Evolutionary conservation across 2,329 filamentous ascomycete genomes (phyloP).

Genomic region (Colletotrichum sp.): DNA sequence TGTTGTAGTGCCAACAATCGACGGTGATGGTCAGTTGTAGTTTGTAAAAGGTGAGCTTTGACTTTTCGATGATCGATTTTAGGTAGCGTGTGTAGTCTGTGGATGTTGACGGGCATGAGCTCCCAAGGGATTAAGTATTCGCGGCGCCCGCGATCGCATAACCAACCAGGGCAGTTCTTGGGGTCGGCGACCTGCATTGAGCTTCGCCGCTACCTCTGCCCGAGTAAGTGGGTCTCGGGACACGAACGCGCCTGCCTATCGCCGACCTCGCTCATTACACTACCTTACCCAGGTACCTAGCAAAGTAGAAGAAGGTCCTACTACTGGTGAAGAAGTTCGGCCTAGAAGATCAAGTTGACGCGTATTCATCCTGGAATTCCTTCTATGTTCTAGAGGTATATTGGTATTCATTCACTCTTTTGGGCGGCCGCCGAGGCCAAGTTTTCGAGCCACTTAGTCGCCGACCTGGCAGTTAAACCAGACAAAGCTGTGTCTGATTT

Average conservation of each 20-base stretch:
- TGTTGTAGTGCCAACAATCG: not conserved
- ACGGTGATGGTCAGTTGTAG: not conserved
- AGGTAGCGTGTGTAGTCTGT: not conserved
- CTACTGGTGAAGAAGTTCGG: not conserved
- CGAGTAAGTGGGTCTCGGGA: conserved; percentile 2
- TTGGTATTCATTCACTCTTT: not conserved
- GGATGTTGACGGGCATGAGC: not conserved
- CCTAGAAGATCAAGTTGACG: not conserved
- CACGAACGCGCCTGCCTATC: not conserved
- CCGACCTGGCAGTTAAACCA: not conserved
- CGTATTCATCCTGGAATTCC: not conserved
- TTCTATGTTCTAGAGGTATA: not conserved
- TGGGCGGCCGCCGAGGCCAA: not conserved
- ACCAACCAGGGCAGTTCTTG: not conserved
- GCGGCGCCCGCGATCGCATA: conserved; percentile 6
- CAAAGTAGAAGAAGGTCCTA: not conserved
- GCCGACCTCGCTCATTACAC: conserved; percentile 11
- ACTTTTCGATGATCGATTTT: not conserved
- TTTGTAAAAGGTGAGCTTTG: not conserved
- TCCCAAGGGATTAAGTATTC: conserved; percentile 13
- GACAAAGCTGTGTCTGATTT: not conserved
- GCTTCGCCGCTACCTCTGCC: not conserved
- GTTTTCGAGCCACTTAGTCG: not conserved
- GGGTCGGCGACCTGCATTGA: conserved; percentile 19
- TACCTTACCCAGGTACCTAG: not conserved